Evolutionary conservation across 768 basidiomycete species (phyloP), one percentile per base, ranked within the genome.

Genomic region (Pseudohyphozyma bogoriensis): DNA sequence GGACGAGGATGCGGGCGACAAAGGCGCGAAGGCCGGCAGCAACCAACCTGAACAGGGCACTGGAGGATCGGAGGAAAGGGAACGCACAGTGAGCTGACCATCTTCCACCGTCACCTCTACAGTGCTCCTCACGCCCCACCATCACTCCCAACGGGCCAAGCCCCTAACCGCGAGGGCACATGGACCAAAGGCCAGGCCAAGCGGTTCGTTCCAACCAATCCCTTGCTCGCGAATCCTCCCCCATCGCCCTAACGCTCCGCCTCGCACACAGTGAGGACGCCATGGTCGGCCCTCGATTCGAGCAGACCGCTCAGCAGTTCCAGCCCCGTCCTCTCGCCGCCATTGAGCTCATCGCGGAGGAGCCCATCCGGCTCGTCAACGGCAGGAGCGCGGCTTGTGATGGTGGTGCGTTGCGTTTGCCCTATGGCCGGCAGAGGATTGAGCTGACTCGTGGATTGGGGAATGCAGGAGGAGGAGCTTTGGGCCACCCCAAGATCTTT

Each of bases 401-500:
- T 73, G 95, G 95, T 70, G 93, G 95, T 96, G 67, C 68, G 88
- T 78, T 8, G 15, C n/a, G 10, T 26, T n/a, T 33, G 52, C 57
- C 61, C 50, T 26, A 44, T 20, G 13, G 33, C 11, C 20, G 9
- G 31, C 8, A 16, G n/a, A 35, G 50, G 15, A 3, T 13, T 20
- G 50, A 35, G n/a, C 50, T 51, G 33, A 51, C 50, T 40, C 16
- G 31, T 52, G 18, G 20, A 22, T 53, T 26, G 4, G 26, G 20
- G 29, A 8, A 0, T 31, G 1, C 72, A 97, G 93, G 93, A 75
- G 85, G 84, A 72, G 95, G 93, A 15, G 82, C 95, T 45, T 80
- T 99, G 32, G 95, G 95, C 28, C 95, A 99, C 73, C 95, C 95
- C 8, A 92, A 90, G 78, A 83, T 97, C 62, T 97, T 82, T 71